Evolutionary conservation across 352 stramenopile species (phyloP).

Genomic region (Phytophthora sojae): DNA sequence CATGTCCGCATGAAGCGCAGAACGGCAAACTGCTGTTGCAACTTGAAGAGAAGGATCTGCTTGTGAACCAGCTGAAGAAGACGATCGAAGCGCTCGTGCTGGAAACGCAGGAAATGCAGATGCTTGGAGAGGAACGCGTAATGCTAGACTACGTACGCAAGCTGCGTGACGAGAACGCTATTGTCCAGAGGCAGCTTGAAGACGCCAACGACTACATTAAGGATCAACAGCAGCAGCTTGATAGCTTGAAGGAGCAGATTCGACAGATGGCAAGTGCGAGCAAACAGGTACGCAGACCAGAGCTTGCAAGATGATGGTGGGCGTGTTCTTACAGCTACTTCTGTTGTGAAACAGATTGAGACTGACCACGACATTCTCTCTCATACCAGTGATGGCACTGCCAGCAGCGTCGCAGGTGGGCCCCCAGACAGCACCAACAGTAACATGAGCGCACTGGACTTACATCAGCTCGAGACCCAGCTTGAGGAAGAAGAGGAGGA

Average conservation of each 20-base stretch:
- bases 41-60: conserved; percentile 85
- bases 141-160: conserved; percentile 90
- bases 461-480: conserved; percentile 24
- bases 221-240: conserved; percentile 78
- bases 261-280: conserved; percentile 40
- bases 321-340: conserved; percentile 32
- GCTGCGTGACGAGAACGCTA: conserved; percentile 76
- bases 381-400: conserved; percentile 45
- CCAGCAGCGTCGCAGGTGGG: conserved; percentile 17
- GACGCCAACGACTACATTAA: conserved; percentile 83
- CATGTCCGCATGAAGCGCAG: conserved; percentile 38
- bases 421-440: conserved; percentile 35
- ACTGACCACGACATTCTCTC: conserved; percentile 46
- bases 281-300: conserved; percentile 41
- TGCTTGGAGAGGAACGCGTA: conserved; percentile 80
- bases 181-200: conserved; percentile 72
- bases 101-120: conserved; percentile 77
- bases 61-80: conserved; percentile 81
- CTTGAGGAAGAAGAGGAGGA: conserved; percentile 29
- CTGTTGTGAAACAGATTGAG: conserved; percentile 40
- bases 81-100: conserved; percentile 82
- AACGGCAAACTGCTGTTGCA: conserved; percentile 56
- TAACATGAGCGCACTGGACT: conserved; percentile 26
- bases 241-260: conserved; percentile 81
- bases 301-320: conserved; percentile 9